A percentile compares a stretch with the other conserved stretches of the same genome.
Conservation (phyloP, 306 rosid genomes). For the Mimosa pudica region DNA sequence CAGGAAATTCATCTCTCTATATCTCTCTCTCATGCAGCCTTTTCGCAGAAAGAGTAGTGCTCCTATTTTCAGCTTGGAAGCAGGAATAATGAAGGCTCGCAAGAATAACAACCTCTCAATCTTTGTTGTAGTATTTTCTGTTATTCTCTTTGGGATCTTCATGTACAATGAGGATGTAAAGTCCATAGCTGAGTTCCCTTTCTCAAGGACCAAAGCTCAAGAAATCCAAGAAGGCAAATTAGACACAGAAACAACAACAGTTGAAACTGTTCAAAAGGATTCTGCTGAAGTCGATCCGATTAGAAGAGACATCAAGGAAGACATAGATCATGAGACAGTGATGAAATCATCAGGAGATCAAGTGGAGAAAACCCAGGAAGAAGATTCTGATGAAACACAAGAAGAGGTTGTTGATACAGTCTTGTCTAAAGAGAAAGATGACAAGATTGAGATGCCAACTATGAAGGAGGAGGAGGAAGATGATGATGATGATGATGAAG, state of each 20-base stretch:
- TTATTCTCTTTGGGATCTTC: constrained; percentile 84
- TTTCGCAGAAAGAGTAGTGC: constrained; percentile 59
- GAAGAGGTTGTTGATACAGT: constrained; percentile 45
- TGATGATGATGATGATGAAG: constrained; percentile 51
- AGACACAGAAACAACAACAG: background rate
- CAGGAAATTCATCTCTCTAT: constrained; percentile 3
- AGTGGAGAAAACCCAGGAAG: constrained; percentile 44
- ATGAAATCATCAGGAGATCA: constrained; percentile 46
- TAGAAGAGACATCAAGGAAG: constrained; percentile 36
- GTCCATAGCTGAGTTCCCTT: constrained; percentile 89
- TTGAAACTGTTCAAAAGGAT: constrained; percentile 7
- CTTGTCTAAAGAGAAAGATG: constrained; percentile 35
- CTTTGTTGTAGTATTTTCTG: constrained; percentile 74
- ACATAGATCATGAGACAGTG: constrained; percentile 19
- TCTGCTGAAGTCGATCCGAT: background rate
- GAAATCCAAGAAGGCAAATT: constrained; percentile 52
- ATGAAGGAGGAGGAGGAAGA: constrained; percentile 39
- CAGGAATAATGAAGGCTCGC: constrained; percentile 70
- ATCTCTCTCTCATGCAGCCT: constrained; percentile 61
- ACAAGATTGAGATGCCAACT: constrained; percentile 47
- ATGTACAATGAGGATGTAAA: constrained; percentile 96
- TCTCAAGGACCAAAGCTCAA: constrained; percentile 64
- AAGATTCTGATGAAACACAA: constrained; percentile 56
- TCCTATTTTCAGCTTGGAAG: constrained; percentile 60
- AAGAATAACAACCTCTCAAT: constrained; percentile 81